Percentiles rank a stretch among this genome's conserved stretches.
Conservation (phyloP, 495 filamentous ascomycete species). For the Neurospora sp. region DNA sequence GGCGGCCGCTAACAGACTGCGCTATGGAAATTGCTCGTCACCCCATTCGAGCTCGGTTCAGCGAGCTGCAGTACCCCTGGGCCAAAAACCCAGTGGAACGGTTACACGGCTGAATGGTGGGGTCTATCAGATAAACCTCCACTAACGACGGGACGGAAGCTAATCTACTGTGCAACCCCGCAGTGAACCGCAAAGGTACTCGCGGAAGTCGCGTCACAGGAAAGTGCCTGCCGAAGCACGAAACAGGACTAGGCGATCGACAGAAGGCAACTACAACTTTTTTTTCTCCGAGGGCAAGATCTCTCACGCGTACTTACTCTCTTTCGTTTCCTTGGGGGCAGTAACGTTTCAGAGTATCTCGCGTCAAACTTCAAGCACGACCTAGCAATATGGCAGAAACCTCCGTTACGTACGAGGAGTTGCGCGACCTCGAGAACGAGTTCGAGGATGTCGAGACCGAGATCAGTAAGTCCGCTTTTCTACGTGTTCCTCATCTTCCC, state of each 20-base stretch:
- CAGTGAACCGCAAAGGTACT: neutral
- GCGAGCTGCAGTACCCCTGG: neutral
- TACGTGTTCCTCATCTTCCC: neutral
- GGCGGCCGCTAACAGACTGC: neutral
- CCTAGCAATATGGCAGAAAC: slow-evolving; percentile 21
- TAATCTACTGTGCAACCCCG: neutral
- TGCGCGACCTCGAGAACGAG: slow-evolving; percentile 55
- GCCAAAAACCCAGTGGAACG: neutral
- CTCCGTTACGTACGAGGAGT: slow-evolving; percentile 41
- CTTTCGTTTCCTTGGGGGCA: neutral
- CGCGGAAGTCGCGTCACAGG: neutral
- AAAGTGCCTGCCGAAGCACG: neutral
- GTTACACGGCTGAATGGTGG: neutral
- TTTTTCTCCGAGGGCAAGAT: neutral
- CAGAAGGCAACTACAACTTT: neutral
- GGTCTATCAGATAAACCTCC: neutral
- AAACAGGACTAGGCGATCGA: neutral
- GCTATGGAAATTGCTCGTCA: neutral
- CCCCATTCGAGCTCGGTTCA: neutral
- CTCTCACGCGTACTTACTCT: neutral
- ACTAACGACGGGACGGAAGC: neutral
- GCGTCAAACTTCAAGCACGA: neutral
- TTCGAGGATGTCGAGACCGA: slow-evolving; percentile 62
- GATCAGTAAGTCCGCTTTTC: slow-evolving; percentile 45
- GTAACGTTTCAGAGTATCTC: neutral